These are phyloP conservation scores for Gaertneriomyces semiglobifer DNA, from an alignment of 192 early-diverging fungal genomes.

Conservation along the genomic window DNA sequence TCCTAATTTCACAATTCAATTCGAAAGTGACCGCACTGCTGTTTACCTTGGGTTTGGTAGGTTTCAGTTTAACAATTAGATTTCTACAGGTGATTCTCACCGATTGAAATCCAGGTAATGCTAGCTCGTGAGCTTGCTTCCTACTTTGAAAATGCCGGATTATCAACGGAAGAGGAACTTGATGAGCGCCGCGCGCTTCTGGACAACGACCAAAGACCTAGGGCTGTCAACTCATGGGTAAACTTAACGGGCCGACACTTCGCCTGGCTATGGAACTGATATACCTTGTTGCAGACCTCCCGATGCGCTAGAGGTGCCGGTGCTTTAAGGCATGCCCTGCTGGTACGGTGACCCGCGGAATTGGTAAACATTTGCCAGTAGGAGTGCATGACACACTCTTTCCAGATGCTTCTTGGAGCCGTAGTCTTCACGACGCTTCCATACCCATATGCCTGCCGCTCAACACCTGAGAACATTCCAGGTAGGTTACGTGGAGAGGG, in stretches of 20 bases:
- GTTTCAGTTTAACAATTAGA: not conserved
- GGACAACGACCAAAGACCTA: not conserved
- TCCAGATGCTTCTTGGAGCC: constrained; percentile 25
- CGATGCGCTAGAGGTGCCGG: constrained; percentile 15
- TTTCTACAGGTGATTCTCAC: not conserved
- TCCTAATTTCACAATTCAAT: not conserved
- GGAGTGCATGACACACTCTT: not conserved
- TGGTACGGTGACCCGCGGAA: not conserved
- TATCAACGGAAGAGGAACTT: too few species aligned
- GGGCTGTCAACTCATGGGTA: not conserved
- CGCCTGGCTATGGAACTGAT: not conserved
- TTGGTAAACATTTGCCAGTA: not conserved
- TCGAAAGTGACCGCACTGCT: constrained; percentile 11
- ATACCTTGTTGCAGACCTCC: constrained; percentile 9
- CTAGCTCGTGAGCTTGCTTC: constrained; percentile 14
- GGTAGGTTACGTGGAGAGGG: not conserved
- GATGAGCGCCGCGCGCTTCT: too few species aligned
- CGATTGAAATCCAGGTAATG: not conserved
- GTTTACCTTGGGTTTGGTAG: constrained; percentile 13
- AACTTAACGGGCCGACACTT: not conserved
- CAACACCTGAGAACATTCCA: not conserved
- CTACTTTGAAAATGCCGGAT: not conserved
- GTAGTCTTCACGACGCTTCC: constrained; percentile 15
- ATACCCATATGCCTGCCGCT: constrained; percentile 9
- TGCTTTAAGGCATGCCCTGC: constrained; percentile 9